Evolutionary conservation across 331 rosid species (phyloP).

Genomic region (Rosa hybrid): DNA sequence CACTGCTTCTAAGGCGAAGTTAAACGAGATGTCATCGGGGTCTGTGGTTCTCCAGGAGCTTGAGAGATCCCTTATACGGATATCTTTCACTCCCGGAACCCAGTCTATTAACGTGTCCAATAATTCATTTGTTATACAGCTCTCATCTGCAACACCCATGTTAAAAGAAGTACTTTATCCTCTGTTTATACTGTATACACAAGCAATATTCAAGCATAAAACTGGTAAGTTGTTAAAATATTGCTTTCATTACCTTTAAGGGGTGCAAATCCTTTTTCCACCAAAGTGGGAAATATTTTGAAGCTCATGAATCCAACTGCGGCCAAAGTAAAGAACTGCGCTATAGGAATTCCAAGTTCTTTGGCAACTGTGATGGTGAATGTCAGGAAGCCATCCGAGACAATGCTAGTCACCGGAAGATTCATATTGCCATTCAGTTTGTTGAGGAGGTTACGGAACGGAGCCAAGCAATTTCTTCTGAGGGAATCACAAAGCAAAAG

Average conservation of each 20-base stretch:
- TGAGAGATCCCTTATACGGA: no score
- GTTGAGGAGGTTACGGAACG: neutral
- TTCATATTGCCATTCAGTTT: neutral
- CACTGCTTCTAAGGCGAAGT: no score
- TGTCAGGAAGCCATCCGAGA: conserved; percentile 47
- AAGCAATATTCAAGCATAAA: neutral
- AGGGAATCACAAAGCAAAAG: neutral
- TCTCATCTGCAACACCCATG: neutral
- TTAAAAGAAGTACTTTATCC: neutral
- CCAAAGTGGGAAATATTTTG: conserved; percentile 29
- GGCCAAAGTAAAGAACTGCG: conserved; percentile 33
- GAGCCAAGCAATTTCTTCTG: neutral
- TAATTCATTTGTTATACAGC: no score
- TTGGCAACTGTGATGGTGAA: conserved; percentile 41
- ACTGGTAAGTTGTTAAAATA: neutral
- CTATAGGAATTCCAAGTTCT: conserved; percentile 34
- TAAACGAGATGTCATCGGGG: no score
- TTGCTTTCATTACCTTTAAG: conserved; percentile 23
- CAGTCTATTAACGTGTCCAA: no score
- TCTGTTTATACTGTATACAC: neutral
- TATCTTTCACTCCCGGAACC: no score
- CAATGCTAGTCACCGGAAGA: conserved; percentile 38
- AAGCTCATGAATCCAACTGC: conserved; percentile 39
- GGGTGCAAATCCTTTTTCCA: conserved; percentile 41
- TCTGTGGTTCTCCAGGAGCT: no score